Conservation (phyloP, 2,329 filamentous ascomycete genomes). For the Ascochyta clinopodiicola region DNA sequence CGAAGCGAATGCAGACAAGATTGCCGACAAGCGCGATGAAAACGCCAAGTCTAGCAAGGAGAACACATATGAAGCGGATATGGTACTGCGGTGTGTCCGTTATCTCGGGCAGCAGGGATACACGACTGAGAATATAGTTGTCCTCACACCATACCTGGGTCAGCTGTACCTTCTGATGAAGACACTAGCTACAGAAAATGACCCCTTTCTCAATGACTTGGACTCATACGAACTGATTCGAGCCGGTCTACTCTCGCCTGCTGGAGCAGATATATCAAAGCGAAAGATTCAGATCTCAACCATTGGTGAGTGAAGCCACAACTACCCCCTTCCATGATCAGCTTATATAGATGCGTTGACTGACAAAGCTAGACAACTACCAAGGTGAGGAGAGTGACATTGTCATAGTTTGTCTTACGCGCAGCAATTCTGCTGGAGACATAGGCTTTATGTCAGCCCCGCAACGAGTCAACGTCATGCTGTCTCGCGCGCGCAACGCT, state of each 20-base stretch:
- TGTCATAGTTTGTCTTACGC: conserved; percentile 70
- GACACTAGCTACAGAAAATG: conserved; percentile 62
- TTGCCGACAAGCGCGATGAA: conserved; percentile 60
- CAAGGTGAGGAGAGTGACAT: conserved; percentile 80
- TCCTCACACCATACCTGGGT: conserved; percentile 76
- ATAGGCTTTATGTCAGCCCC: conserved; percentile 74
- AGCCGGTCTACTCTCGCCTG: conserved; percentile 66
- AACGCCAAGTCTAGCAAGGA: conserved; percentile 61
- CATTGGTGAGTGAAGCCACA: conserved; percentile 61
- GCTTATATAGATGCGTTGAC: neutral
- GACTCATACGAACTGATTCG: conserved; percentile 68
- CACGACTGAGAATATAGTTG: conserved; percentile 66
- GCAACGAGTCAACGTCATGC: conserved; percentile 72
- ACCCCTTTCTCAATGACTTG: conserved; percentile 72
- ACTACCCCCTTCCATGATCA: neutral
- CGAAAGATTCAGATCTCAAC: conserved; percentile 68
- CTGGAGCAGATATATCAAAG: conserved; percentile 60
- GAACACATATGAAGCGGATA: conserved; percentile 70
- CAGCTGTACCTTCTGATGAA: conserved; percentile 67
- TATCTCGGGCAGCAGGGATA: conserved; percentile 78
- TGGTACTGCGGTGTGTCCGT: conserved; percentile 69
- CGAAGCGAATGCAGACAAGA: conserved; percentile 56
- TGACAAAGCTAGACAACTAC: conserved; percentile 63
- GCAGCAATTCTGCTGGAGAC: conserved; percentile 68
- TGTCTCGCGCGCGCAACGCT: conserved; percentile 70